Evolutionary conservation across 257 asterid genomes (phyloP).

Genomic region (Agastache rugosa): DNA sequence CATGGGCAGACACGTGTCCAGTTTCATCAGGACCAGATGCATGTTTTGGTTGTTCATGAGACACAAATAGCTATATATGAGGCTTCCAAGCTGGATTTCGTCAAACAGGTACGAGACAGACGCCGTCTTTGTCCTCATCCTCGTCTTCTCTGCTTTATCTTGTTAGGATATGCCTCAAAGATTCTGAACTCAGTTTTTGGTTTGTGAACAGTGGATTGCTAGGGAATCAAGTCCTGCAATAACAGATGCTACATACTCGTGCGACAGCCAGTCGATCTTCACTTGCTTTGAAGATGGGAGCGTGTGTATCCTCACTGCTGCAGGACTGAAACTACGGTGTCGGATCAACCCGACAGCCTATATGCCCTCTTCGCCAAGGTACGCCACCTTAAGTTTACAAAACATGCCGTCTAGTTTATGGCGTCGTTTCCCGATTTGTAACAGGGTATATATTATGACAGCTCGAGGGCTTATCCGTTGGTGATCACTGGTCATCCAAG

Average conservation of each 20-base stretch:
- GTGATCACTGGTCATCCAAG: constrained; percentile 67
- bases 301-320: constrained; percentile 49
- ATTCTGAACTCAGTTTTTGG: constrained; percentile 24
- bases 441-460: constrained; percentile 27
- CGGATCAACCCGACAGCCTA: constrained; percentile 60
- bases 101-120: constrained; percentile 53
- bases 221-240: constrained; percentile 48
- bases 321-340: constrained; percentile 56
- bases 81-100: constrained; percentile 60
- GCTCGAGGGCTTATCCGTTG: constrained; percentile 56
- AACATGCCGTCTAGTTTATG: background rate
- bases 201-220: constrained; percentile 60
- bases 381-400: constrained; percentile 11
- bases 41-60: constrained; percentile 64
- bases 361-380: constrained; percentile 58
- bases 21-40: constrained; percentile 69
- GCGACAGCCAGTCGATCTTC: constrained; percentile 65
- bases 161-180: background rate
- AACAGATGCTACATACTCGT: constrained; percentile 72
- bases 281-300: constrained; percentile 60
- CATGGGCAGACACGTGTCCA: constrained; percentile 63
- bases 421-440: background rate
- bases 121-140: background rate
- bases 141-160: background rate
- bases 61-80: constrained; percentile 61